Evolutionary conservation across 495 filamentous ascomycete genomes (phyloP), one percentile per base, ranked within the genome.

Genomic region (Hypomontagnella monticulosa): DNA sequence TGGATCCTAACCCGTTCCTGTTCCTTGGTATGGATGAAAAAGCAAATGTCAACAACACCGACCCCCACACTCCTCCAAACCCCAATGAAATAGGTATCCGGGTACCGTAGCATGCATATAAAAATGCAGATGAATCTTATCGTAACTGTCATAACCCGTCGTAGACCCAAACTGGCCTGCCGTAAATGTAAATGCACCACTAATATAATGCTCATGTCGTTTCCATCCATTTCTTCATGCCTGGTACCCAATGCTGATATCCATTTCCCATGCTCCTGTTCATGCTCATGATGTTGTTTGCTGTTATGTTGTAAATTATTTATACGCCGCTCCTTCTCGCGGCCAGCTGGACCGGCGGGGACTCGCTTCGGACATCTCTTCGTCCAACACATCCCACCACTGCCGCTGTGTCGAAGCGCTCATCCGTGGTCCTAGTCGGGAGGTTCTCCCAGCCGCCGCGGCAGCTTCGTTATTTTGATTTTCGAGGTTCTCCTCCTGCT

Each of bases 401-500:
- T 72, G 70, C 59, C 73, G 69, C 66, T 40, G 63, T 19, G 18
- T 42, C 20, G 33, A 3, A 6, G 3, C 0, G n/a, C 30, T 48
- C 16, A 18, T 32, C 7, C 47, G 61, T 46, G 61, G 37, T n/a
- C 48, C 15, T 10, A 51, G 52, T 7, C 40, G 40, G 4, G 40
- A 58, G 6, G 57, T 61, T 64, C 75, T 70, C 30, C 57, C 60
- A 12, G 52, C 66, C 27, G n/a, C 64, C 10, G 20, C 43, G n/a
- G 27, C 53, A 16, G 60, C 58, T 37, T 42, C 42, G 44, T 47
- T 63, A 7, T 20, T 56, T 23, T 51, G 0, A 19, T 43, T 47
- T 44, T 73, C 57, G 1, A 67, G 64, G 16, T 73, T 70, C 63
- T 83, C 82, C 61, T 83, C 82, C 41, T 74, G 72, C 9, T 79